Conservation (phyloP, 2,329 filamentous ascomycete genomes). For the Aspergillus japonicus region DNA sequence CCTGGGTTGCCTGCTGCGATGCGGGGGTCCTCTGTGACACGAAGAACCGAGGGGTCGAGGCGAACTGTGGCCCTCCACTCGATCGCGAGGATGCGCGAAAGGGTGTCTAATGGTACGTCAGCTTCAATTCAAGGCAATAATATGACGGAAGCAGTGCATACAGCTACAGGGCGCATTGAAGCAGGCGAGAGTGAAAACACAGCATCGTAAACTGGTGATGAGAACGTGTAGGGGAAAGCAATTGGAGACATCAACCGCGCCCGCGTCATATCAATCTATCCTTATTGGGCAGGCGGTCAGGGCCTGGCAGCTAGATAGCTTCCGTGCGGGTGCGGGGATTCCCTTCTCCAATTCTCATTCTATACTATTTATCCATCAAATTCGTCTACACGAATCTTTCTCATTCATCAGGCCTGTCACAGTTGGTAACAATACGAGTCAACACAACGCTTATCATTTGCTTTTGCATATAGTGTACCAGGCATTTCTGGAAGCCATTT, state of each 20-base stretch:
- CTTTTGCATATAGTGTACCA: too few relatives aligned
- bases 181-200: background rate
- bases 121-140: background rate
- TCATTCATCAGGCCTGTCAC: too few relatives aligned
- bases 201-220: background rate
- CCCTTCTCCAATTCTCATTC: too few relatives aligned
- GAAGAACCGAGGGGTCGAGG: constrained; percentile 34
- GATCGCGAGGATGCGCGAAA: constrained; percentile 29
- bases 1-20: constrained; percentile 1
- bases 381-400: too few relatives aligned
- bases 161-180: constrained; percentile 19
- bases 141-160: background rate
- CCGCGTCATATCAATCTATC: background rate
- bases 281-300: background rate
- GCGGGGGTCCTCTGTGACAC: constrained; percentile 26
- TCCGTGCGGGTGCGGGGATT: background rate
- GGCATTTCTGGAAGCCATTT: too few relatives aligned
- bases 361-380: too few relatives aligned
- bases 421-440: too few relatives aligned
- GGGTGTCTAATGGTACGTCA: constrained; percentile 22
- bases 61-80: constrained; percentile 31
- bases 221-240: background rate
- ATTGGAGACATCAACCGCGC: background rate
- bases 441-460: too few relatives aligned
- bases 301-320: too few relatives aligned